phyloP scores from a whole-genome alignment of 2,329 filamentous ascomycete genomes.

The Colletotrichum navitas region DNA sequence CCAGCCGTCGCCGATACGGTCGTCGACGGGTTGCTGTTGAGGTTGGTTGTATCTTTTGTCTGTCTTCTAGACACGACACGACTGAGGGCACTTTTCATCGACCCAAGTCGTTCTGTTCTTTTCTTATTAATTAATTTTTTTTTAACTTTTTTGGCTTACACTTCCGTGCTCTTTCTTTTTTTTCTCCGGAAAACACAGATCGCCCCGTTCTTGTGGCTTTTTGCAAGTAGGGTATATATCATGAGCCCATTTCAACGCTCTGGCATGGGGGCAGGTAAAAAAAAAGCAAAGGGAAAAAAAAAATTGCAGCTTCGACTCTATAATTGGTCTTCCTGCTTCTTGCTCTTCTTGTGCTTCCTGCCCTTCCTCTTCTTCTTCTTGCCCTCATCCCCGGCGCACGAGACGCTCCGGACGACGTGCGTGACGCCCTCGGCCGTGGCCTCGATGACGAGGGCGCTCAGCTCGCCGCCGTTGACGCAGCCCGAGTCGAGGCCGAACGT shows the following conservation, averaged over 20 bases:
- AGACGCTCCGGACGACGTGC: slow-evolving; percentile 57
- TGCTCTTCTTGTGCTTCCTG: slow-evolving; percentile 38
- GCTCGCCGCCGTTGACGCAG: slow-evolving; percentile 79
- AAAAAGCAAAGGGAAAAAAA: not conserved
- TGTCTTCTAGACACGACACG: not conserved
- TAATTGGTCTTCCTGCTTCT: not conserved
- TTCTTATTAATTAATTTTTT: no score
- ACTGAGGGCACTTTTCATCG: not conserved
- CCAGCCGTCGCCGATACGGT: not conserved
- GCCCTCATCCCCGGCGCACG: slow-evolving; percentile 49
- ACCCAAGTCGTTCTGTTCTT: not conserved
- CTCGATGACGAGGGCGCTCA: slow-evolving; percentile 84
- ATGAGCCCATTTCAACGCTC: not conserved
- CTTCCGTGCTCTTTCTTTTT: no score
- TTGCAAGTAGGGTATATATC: not conserved
- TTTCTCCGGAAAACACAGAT: not conserved
- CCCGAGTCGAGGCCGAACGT: slow-evolving; percentile 88
- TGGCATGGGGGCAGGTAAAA: no score
- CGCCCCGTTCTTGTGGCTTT: not conserved
- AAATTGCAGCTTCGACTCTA: not conserved
- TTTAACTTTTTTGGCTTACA: not conserved
- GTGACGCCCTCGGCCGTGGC: slow-evolving; percentile 53
- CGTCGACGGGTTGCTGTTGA: not conserved
- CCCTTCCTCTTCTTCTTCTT: slow-evolving; percentile 27
- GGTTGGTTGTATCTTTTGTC: not conserved